phyloP scores from a whole-genome alignment of 1,284 basidiomycete genomes.

The Austroboletus rostrupii region DNA sequence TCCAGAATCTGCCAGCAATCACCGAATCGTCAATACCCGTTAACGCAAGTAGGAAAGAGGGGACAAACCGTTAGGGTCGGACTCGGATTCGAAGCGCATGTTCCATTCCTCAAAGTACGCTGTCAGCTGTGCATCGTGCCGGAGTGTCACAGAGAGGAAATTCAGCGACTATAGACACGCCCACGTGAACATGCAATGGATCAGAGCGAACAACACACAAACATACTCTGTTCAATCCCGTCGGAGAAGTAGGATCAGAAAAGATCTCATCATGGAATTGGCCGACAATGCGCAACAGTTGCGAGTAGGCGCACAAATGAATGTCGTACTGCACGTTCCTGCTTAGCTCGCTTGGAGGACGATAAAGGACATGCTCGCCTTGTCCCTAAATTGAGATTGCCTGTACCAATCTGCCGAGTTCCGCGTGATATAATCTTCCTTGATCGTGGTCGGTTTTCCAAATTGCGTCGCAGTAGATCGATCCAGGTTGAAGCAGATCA shows the following conservation, averaged over 20 bases:
- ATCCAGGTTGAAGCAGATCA: slow-evolving; percentile 84
- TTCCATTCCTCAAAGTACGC: slow-evolving; percentile 64
- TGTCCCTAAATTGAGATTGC: slow-evolving; percentile 56
- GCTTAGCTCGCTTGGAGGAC: background rate
- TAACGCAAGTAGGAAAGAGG: background rate
- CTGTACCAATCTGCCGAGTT: slow-evolving; percentile 77
- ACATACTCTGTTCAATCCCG: slow-evolving; percentile 65
- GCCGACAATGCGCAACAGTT: slow-evolving; percentile 64
- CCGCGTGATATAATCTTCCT: slow-evolving; percentile 77
- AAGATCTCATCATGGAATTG: slow-evolving; percentile 74
- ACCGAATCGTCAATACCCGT: slow-evolving; percentile 1
- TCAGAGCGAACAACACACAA: background rate
- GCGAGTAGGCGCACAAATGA: slow-evolving; percentile 70
- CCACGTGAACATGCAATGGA: slow-evolving; percentile 1
- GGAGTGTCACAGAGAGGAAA: slow-evolving; percentile 59
- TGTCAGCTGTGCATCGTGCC: slow-evolving; percentile 56
- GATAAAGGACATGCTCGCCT: slow-evolving; percentile 35
- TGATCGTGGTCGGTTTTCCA: slow-evolving; percentile 82
- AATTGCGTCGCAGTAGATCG: slow-evolving; percentile 82
- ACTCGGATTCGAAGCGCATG: slow-evolving; percentile 50
- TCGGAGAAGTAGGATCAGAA: slow-evolving; percentile 65
- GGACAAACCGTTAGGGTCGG: slow-evolving; percentile 46
- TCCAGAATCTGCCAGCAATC: slow-evolving; percentile 44
- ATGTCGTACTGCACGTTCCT: slow-evolving; percentile 53
- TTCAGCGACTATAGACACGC: slow-evolving; percentile 48